Conservation (phyloP, 2,329 filamentous ascomycete genomes). For the Rutstroemia sp. region DNA sequence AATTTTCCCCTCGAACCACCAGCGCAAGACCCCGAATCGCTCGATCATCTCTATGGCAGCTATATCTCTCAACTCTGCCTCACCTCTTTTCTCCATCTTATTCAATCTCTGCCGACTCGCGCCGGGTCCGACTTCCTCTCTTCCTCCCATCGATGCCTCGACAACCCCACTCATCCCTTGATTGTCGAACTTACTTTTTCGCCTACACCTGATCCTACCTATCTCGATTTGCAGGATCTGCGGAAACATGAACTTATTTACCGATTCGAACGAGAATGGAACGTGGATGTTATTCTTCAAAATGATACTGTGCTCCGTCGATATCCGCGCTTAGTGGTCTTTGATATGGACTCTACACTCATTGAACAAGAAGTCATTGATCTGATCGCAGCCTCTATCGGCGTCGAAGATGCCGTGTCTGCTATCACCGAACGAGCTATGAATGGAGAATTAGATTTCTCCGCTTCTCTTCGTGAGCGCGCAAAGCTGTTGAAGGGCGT, state of each 20-base stretch:
- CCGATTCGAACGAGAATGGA: slow-evolving; percentile 82
- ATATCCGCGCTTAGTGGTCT: slow-evolving; percentile 82
- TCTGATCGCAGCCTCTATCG: slow-evolving; percentile 78
- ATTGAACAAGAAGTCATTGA: slow-evolving; percentile 98
- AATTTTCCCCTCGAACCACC: slow-evolving; percentile 53
- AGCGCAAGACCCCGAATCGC: slow-evolving; percentile 45
- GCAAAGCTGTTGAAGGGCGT: slow-evolving; percentile 77
- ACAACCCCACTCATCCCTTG: slow-evolving; percentile 49
- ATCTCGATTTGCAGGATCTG: slow-evolving; percentile 60
- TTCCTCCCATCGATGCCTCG: slow-evolving; percentile 59
- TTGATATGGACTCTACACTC: slow-evolving; percentile 98
- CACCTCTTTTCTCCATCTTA: slow-evolving; percentile 58
- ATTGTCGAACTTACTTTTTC: slow-evolving; percentile 61
- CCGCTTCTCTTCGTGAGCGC: slow-evolving; percentile 71
- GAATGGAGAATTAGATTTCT: slow-evolving; percentile 92
- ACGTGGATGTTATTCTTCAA: slow-evolving; percentile 76
- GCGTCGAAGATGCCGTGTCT: slow-evolving; percentile 74
- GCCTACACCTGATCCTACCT: slow-evolving; percentile 52
- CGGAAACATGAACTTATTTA: slow-evolving; percentile 76
- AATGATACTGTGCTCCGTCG: slow-evolving; percentile 65
- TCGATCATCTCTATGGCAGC: slow-evolving; percentile 59
- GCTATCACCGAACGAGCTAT: slow-evolving; percentile 90
- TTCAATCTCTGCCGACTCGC: slow-evolving; percentile 53
- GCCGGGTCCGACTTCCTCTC: slow-evolving; percentile 43
- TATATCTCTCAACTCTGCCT: slow-evolving; percentile 57